Evolutionary conservation across 768 basidiomycete species (phyloP), one percentile per base, ranked within the genome.

Genomic region (Tulasnella sp.): DNA sequence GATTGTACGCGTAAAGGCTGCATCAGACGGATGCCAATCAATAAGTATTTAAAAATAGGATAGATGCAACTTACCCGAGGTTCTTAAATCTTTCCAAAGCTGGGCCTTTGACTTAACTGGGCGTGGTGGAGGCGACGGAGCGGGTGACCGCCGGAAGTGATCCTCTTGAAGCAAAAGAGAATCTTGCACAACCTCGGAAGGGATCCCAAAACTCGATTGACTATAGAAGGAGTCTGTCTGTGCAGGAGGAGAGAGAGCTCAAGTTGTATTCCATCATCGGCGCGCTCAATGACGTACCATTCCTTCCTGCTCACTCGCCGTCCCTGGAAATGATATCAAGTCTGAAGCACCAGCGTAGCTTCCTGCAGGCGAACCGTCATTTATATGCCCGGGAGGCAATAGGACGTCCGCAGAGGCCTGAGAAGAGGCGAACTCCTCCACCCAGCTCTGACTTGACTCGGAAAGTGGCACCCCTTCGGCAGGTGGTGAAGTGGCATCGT

Each of bases 11-110:
- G 92, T 94, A 60, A 97, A 80, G 4, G 91, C 92, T 96, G 60
- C 2, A 9, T 21, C 7, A 38, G 2, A 44, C 9, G 7, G 29
- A n/a, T 21, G 54, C 15, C n/a, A 50, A 34, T 8, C 8, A 21
- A 55, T 43, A 42, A 5, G 53, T 55, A 43, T 19, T 7, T 10
- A 27, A 53, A 38, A 9, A 46, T 42, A 19, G 17, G 12, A 21
- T 31, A 1, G 38, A 41, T 49, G 17, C 19, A 2, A 19, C 79
- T 49, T 66, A 85, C 89, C 83, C 30, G 93, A 80, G 38, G 92
- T 79, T 69, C 96, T 97, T 38, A 96, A 79, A 70, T 96, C 91
- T 59, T 83, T 83, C 94, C 94, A 98, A 5, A 98, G 74, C 65
- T 93, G 85, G 1, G 78, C 80, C 68, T 85, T 92, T n/a, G 79